These are phyloP conservation scores for Quercus tomentella DNA, from an alignment of 331 rosid species.

Conservation along the genomic window DNA sequence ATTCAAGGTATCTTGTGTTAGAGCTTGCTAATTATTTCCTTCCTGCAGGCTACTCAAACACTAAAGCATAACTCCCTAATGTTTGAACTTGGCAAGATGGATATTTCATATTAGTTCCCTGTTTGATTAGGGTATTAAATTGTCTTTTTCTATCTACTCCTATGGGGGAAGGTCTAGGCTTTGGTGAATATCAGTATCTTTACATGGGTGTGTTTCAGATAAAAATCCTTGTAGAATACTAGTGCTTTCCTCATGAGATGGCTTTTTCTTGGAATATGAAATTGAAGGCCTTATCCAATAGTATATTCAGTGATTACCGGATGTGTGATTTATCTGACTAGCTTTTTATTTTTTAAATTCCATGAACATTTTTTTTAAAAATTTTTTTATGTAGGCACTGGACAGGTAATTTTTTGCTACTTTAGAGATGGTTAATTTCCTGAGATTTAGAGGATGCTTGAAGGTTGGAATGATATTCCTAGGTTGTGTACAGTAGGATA, in stretches of 20 bases:
- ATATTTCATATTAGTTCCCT: not conserved
- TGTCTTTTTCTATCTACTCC: not conserved
- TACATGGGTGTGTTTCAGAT: not conserved
- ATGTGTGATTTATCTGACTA: not conserved
- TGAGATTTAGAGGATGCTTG: not conserved
- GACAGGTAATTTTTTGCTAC: not conserved
- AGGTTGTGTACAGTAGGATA: not conserved
- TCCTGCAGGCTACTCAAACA: not conserved
- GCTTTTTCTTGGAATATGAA: not conserved
- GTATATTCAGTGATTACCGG: not conserved
- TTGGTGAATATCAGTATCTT: not conserved
- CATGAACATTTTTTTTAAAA: rapidly evolving
- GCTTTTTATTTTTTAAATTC: not conserved
- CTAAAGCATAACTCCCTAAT: not conserved
- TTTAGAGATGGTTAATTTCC: not conserved
- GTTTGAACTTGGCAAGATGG: not conserved
- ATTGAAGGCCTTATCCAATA: not conserved
- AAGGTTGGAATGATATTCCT: not conserved
- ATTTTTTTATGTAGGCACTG: not conserved
- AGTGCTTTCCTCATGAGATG: constrained; percentile 1
- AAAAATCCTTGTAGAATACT: not conserved
- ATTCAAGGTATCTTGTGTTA: not conserved
- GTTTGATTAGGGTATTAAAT: not conserved
- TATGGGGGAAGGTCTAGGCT: not conserved
- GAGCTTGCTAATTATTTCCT: not conserved